Conservation (phyloP, 202 grass and related monocot genomes). For the Setaria italica region DNA sequence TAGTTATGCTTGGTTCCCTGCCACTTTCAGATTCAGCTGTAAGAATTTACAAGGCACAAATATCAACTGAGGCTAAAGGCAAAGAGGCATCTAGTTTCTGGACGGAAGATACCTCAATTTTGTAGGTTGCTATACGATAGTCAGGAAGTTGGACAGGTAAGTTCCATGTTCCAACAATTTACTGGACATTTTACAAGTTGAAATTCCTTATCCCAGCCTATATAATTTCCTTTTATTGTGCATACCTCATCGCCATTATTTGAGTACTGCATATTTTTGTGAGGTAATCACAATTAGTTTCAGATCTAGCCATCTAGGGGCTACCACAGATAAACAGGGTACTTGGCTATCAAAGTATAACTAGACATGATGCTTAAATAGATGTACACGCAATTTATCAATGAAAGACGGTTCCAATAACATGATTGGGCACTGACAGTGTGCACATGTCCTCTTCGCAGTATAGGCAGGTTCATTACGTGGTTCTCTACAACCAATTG, state of each 20-base stretch:
- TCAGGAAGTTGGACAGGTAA: neutral
- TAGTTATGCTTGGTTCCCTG: neutral
- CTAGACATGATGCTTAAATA: neutral
- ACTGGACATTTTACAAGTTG: neutral
- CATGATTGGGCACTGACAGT: no score
- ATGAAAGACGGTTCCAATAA: neutral
- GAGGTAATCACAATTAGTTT: neutral
- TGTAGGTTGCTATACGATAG: neutral
- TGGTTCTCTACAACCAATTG: no score
- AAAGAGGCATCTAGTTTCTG: neutral
- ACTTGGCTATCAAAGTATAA: conserved; percentile 2
- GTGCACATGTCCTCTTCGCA: no score
- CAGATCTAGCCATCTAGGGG: neutral
- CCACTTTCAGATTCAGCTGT: conserved; percentile 12
- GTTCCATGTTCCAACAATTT: conserved; percentile 3
- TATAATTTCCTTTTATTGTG: neutral
- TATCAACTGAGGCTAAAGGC: neutral
- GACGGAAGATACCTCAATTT: neutral
- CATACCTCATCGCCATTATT: neutral
- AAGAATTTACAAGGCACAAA: neutral
- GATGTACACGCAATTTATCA: neutral
- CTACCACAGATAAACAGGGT: neutral
- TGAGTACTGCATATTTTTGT: neutral
- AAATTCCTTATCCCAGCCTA: neutral
- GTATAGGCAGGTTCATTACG: no score